Percentiles rank a stretch among this genome's conserved stretches.
Evolutionary conservation across 257 asterid genomes (phyloP).

Genomic region (Sherardia arvensis): DNA sequence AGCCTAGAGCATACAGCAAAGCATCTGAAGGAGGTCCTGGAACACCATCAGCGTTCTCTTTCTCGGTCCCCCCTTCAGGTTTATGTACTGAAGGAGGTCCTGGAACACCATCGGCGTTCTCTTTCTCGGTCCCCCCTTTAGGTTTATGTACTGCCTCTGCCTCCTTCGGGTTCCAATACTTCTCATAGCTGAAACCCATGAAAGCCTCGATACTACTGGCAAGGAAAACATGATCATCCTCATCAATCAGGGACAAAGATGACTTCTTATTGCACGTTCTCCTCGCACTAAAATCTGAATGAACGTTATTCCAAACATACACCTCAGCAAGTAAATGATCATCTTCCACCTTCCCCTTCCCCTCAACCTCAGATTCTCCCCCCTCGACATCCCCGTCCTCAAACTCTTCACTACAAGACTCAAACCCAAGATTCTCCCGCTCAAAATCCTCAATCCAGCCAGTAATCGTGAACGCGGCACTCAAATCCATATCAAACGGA

Average conservation of each 20-base stretch:
- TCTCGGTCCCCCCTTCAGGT: conserved; percentile 15
- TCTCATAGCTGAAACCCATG: conserved; percentile 37
- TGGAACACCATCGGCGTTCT: conserved; percentile 13
- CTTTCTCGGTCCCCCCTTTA: conserved; percentile 14
- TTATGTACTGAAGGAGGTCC: conserved; percentile 25
- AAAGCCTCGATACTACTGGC: conserved; percentile 26
- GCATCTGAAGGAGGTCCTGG: conserved; percentile 47
- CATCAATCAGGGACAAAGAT: conserved; percentile 7
- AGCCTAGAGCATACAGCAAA: conserved; percentile 41
- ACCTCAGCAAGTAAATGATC: conserved; percentile 26
- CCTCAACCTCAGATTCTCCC: conserved; percentile 14
- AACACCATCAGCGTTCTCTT: conserved; percentile 7
- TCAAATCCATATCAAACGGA: conserved; percentile 50
- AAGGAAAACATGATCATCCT: conserved; percentile 12
- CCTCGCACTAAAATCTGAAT: conserved; percentile 25
- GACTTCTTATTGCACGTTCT: conserved; percentile 16
- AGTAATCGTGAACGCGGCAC: conserved; percentile 30
- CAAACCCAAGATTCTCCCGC: conserved; percentile 26
- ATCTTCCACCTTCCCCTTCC: conserved; percentile 7
- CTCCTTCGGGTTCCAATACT: conserved; percentile 22
- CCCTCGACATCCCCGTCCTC: conserved; percentile 21
- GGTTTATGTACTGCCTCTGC: conserved; percentile 13
- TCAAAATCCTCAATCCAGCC: conserved; percentile 47
- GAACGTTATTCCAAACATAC: conserved; percentile 29
- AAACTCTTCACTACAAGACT: conserved; percentile 17